Conservation (phyloP, 306 rosid genomes). For the Medicago arabica region DNA sequence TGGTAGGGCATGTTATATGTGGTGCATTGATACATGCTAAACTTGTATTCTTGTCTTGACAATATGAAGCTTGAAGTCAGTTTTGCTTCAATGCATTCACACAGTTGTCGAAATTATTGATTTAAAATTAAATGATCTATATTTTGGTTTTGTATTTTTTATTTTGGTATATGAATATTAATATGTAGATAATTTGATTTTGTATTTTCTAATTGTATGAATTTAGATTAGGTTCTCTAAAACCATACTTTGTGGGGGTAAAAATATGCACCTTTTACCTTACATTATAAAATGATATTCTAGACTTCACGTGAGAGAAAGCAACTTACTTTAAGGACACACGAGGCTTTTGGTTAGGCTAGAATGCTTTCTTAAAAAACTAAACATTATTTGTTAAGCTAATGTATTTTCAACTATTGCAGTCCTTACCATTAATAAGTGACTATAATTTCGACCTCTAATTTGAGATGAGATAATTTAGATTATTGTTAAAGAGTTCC, state of each 20-base stretch:
- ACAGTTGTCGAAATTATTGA: neutral
- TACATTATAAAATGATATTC: constrained; percentile 17
- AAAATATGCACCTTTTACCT: constrained; percentile 25
- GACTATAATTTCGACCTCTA: too few species aligned
- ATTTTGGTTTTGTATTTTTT: neutral
- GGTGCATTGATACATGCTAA: neutral
- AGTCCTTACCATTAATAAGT: too few species aligned
- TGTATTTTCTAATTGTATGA: neutral
- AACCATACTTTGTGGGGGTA: constrained; percentile 14
- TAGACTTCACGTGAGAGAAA: constrained; percentile 49
- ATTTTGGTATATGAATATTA: neutral
- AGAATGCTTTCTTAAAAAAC: neutral
- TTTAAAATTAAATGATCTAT: neutral
- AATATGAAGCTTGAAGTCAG: neutral
- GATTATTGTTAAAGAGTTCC: too few species aligned
- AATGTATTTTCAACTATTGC: neutral
- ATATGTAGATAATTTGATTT: neutral
- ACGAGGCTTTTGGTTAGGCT: constrained; percentile 31
- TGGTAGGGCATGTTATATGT: constrained; percentile 6
- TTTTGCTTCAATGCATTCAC: neutral
- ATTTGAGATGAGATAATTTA: too few species aligned
- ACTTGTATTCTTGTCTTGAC: neutral
- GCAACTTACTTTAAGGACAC: constrained; percentile 20
- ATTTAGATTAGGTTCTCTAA: neutral
- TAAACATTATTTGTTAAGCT: constrained; percentile 11